Evolutionary conservation across 1,139 yeast species (phyloP), one percentile per base, ranked within the genome.

Genomic region (Suhomyces bolitotheri): DNA sequence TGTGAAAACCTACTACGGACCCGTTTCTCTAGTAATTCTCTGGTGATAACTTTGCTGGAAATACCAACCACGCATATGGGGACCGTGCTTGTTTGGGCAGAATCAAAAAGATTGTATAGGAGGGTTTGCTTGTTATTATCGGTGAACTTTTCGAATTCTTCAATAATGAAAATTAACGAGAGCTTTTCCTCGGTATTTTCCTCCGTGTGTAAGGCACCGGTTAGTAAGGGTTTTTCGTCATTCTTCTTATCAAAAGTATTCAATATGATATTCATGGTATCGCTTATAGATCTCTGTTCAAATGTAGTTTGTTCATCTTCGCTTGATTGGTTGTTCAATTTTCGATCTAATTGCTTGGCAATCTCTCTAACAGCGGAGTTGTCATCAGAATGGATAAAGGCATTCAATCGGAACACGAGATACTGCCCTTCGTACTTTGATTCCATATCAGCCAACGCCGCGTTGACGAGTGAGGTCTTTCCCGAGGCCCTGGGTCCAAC

Each of bases 1-100:
- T 90, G 97, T 22, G 95, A 82, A 58, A 90, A 92, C 43, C 99
- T 68, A 39, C 95, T 83, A 47, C 89, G 76, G 0, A 94, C 97
- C 48, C 99, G 73, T 53, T 90, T 92, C 54, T 94, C 99, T 36
- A 92, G 66, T 46, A 79, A 69, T 49, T 92, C 97, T 34, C 90
- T 66, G 0, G 88, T 73, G 7, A 86, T 86, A 22, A 87, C 68
- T 38, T 82, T 80, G 2, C 92, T 73, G 1, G 95, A 82, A 5
- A 85, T 62, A 1, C 97, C 97, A 34, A 92, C 62, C 4, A 92
- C 86, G 36, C 94, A 78, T 4, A 90, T 79, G 1, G 97, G 95
- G 1, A 84, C 79, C 5, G 75, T 66, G 19, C 87, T 75, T 41
- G 77, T 84, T 44, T 89, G 92, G 2, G 88, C 78, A 49, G 89